A percentile compares a stretch with the other conserved stretches of the same genome.
Evolutionary conservation across 139 green algal species (phyloP).

Genomic region (Coelastrella sp.): DNA sequence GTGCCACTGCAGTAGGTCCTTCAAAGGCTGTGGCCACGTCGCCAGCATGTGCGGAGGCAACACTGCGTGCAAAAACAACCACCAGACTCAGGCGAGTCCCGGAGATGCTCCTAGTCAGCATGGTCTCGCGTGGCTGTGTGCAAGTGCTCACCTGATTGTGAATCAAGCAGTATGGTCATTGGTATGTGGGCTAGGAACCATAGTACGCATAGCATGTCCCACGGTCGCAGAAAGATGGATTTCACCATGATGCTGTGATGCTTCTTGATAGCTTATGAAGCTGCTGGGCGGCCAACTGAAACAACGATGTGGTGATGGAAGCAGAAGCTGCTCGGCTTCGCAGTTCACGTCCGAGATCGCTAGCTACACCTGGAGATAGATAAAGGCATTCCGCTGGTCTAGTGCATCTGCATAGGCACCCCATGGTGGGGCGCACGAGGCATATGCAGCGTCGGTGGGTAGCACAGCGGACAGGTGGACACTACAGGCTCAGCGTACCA

Average conservation of each 20-base stretch:
- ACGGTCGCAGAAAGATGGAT: slow-evolving; percentile 47
- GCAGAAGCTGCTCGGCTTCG: neutral
- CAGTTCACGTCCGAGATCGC: no score
- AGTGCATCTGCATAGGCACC: no score
- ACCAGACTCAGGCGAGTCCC: neutral
- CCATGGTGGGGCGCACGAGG: no score
- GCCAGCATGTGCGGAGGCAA: slow-evolving; percentile 44
- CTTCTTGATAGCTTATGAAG: no score
- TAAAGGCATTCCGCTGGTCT: no score
- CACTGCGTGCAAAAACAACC: slow-evolving; percentile 40
- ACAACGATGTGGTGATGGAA: neutral
- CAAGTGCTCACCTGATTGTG: slow-evolving; percentile 58
- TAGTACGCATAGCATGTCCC: slow-evolving; percentile 54
- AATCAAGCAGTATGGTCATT: slow-evolving; percentile 82
- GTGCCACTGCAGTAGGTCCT: slow-evolving; percentile 66
- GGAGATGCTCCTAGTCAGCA: neutral
- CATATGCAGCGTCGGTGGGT: no score
- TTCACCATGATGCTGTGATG: neutral
- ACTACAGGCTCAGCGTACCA: no score
- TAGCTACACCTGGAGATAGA: no score
- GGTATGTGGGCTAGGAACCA: slow-evolving; percentile 86
- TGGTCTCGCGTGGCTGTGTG: neutral
- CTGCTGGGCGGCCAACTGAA: no score
- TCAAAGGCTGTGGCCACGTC: slow-evolving; percentile 51
- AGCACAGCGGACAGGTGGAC: no score